phyloP scores from a whole-genome alignment of 108 stramenopile species.

The Discostella pseudostelligera region DNA sequence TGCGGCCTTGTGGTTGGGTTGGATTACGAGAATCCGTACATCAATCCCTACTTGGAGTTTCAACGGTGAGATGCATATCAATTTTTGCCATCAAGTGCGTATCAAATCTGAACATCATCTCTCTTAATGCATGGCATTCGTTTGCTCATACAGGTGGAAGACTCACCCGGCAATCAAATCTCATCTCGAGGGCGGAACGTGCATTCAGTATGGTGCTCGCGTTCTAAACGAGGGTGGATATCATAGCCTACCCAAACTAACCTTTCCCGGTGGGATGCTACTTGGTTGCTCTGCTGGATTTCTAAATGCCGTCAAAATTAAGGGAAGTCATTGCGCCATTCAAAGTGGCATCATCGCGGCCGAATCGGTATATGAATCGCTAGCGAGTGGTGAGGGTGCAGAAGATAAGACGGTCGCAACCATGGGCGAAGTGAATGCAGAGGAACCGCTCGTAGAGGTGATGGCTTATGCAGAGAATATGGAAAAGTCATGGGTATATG shows the following conservation, averaged over 20 bases:
- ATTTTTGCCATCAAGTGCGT: neutral
- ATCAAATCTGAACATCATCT: neutral
- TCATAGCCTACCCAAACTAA: slow-evolving; percentile 94
- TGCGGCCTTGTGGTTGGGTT: slow-evolving; percentile 95
- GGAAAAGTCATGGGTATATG: slow-evolving; percentile 91
- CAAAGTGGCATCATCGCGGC: slow-evolving; percentile 95
- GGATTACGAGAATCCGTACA: slow-evolving; percentile 98
- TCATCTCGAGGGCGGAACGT: slow-evolving; percentile 93
- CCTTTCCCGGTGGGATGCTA: slow-evolving; percentile 92
- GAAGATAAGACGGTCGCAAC: slow-evolving; percentile 66
- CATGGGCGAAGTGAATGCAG: slow-evolving; percentile 59
- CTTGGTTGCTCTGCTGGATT: slow-evolving; percentile 97
- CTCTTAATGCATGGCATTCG: neutral
- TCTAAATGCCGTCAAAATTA: slow-evolving; percentile 98
- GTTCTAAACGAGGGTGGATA: slow-evolving; percentile 97
- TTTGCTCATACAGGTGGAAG: slow-evolving; percentile 66
- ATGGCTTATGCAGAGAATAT: slow-evolving; percentile 59
- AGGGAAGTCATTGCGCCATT: slow-evolving; percentile 98
- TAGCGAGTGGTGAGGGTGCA: slow-evolving; percentile 61
- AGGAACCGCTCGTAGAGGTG: slow-evolving; percentile 55
- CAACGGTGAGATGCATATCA: slow-evolving; percentile 56
- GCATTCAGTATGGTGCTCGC: slow-evolving; percentile 96
- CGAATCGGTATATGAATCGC: slow-evolving; percentile 84
- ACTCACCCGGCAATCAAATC: slow-evolving; percentile 88
- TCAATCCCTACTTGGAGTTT: slow-evolving; percentile 98